phyloP scores from a whole-genome alignment of 2,329 filamentous ascomycete genomes.

The Claviceps africana region DNA sequence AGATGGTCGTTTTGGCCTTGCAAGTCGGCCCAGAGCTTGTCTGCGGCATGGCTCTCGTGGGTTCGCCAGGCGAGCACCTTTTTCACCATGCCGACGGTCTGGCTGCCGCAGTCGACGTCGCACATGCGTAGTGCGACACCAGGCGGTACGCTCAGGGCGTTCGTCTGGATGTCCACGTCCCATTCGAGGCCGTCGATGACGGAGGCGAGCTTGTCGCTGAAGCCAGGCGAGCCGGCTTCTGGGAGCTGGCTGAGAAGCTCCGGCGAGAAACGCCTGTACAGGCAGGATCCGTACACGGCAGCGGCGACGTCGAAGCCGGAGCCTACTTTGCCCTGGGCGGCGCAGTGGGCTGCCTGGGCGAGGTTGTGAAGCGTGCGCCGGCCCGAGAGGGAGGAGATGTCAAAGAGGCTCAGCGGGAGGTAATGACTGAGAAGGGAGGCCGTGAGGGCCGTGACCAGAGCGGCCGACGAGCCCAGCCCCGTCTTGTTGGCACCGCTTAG shows the following conservation, averaged over 20 bases:
- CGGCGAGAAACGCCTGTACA: constrained; percentile 88
- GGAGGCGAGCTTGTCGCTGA: constrained; percentile 48
- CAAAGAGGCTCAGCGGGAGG: constrained; percentile 42
- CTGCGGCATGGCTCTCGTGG: constrained; percentile 47
- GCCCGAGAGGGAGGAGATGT: constrained; percentile 39
- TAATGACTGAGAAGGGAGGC: constrained; percentile 66
- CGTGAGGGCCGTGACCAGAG: constrained; percentile 78
- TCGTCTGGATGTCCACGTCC: constrained; percentile 66
- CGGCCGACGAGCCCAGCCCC: constrained; percentile 85
- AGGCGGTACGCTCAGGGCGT: constrained; percentile 53
- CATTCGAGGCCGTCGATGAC: constrained; percentile 57
- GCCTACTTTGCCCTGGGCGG: constrained; percentile 91
- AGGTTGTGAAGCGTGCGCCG: constrained; percentile 70
- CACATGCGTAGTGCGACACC: constrained; percentile 79
- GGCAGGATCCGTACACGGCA: constrained; percentile 81
- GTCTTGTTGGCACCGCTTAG: constrained; percentile 82
- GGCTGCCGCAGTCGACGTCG: constrained; percentile 85
- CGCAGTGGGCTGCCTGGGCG: constrained; percentile 84
- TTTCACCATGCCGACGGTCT: constrained; percentile 94
- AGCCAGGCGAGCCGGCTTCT: constrained; percentile 50
- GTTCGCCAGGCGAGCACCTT: constrained; percentile 73
- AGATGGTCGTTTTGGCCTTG: constrained; percentile 63
- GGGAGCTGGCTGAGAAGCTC: constrained; percentile 53
- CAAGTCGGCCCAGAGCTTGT: constrained; percentile 58
- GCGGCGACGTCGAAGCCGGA: constrained; percentile 91